These are phyloP conservation scores for Panicum virgatum DNA, from an alignment of 202 grass and related monocot species.

Conservation along the genomic window DNA sequence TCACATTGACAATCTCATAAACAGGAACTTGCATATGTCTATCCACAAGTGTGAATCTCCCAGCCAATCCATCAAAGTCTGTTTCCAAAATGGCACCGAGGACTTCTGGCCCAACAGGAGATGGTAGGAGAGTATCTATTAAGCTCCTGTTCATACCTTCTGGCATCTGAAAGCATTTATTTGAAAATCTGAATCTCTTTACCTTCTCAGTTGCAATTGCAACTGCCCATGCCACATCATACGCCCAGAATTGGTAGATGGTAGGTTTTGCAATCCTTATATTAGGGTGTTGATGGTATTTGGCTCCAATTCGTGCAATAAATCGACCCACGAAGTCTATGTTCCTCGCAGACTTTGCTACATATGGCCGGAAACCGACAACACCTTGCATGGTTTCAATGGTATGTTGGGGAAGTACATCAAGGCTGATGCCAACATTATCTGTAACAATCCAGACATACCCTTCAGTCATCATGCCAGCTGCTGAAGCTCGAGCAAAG, in stretches of 20 bases:
- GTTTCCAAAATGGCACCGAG: slow-evolving; percentile 35
- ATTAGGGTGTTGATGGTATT: neutral
- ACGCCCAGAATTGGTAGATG: slow-evolving; percentile 43
- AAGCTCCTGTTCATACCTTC: neutral
- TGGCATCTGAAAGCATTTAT: slow-evolving; percentile 8
- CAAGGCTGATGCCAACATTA: slow-evolving; percentile 17
- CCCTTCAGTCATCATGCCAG: slow-evolving; percentile 40
- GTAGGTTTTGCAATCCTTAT: slow-evolving; percentile 9
- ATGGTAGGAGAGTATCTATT: slow-evolving; percentile 26
- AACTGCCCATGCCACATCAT: slow-evolving; percentile 57
- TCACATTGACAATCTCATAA: slow-evolving; percentile 59
- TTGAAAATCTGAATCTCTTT: neutral
- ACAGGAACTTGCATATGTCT: slow-evolving; percentile 36
- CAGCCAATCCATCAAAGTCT: slow-evolving; percentile 53
- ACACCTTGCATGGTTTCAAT: slow-evolving; percentile 49
- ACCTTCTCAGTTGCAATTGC: slow-evolving; percentile 38
- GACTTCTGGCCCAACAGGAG: slow-evolving; percentile 35
- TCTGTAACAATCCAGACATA: slow-evolving; percentile 60
- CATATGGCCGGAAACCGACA: slow-evolving; percentile 44
- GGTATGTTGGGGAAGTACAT: slow-evolving; percentile 2
- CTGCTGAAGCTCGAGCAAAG: slow-evolving; percentile 24
- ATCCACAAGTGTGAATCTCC: slow-evolving; percentile 44
- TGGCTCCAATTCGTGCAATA: neutral
- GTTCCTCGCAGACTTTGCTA: neutral
- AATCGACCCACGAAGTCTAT: slow-evolving; percentile 39